These are phyloP conservation scores for Fusarium brachygibbosum DNA, from an alignment of 2,329 filamentous ascomycete species.

Conservation along the genomic window DNA sequence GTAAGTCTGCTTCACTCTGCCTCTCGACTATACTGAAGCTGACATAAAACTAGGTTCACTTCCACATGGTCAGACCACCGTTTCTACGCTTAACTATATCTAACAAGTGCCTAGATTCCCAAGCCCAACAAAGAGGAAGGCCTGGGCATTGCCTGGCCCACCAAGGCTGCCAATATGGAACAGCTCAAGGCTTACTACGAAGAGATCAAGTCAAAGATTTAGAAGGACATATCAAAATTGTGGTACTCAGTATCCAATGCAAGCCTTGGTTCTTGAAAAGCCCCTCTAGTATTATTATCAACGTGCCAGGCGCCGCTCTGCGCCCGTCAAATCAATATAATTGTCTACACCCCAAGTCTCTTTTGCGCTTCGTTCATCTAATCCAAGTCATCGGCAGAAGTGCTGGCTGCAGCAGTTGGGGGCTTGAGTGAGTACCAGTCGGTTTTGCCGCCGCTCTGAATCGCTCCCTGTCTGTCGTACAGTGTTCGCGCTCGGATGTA, in stretches of 20 bases:
- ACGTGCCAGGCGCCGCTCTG: slow-evolving; percentile 14
- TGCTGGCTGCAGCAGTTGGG: slow-evolving; percentile 46
- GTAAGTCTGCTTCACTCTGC: slow-evolving; percentile 64
- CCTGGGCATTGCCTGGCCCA: slow-evolving; percentile 83
- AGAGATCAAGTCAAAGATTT: slow-evolving; percentile 93
- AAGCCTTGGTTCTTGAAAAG: slow-evolving; percentile 21
- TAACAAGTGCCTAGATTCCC: slow-evolving; percentile 74
- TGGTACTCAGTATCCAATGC: not conserved
- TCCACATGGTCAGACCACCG: slow-evolving; percentile 79
- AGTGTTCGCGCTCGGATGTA: slow-evolving; percentile 85
- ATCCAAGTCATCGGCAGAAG: slow-evolving; percentile 62
- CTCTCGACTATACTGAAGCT: not conserved
- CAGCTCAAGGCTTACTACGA: slow-evolving; percentile 83
- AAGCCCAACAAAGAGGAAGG: slow-evolving; percentile 90
- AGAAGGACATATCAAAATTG: slow-evolving; percentile 43
- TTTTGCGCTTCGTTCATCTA: slow-evolving; percentile 45
- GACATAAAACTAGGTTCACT: slow-evolving; percentile 76
- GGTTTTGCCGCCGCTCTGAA: slow-evolving; percentile 75
- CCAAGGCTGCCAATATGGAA: slow-evolving; percentile 82
- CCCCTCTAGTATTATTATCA: slow-evolving; percentile 38
- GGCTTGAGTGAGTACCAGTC: slow-evolving; percentile 72
- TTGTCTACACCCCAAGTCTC: slow-evolving; percentile 18
- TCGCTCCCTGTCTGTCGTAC: slow-evolving; percentile 84
- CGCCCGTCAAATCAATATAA: slow-evolving; percentile 16
- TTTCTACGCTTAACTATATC: not conserved